Percentiles rank a stretch among this genome's conserved stretches.
phyloP scores from a whole-genome alignment of 1,284 basidiomycete species.

The Acaromyces ingoldii region DNA sequence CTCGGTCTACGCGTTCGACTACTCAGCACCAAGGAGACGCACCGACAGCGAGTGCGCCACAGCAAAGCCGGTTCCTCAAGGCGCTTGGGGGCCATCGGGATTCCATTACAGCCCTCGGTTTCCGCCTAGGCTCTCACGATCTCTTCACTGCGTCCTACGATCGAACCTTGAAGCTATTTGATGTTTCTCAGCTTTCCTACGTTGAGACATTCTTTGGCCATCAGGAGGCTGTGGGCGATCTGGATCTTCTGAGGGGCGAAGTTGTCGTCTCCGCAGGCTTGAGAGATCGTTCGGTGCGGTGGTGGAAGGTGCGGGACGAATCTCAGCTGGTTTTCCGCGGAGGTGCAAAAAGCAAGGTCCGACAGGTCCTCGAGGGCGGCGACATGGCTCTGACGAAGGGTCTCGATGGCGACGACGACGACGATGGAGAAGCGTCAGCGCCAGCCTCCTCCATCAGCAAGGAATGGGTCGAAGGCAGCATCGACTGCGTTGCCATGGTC shows the following conservation, averaged over 20 bases:
- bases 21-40: no score
- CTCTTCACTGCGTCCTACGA: slow-evolving; percentile 79
- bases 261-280: slow-evolving; percentile 81
- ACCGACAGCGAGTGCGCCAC: no score
- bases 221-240: slow-evolving; percentile 74
- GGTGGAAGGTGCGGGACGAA: slow-evolving; percentile 96
- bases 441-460: no score
- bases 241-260: slow-evolving; percentile 78
- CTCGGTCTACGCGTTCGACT: not conserved
- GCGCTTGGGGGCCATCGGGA: slow-evolving; percentile 58
- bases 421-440: no score
- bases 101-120: slow-evolving; percentile 63
- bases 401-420: slow-evolving; percentile 52
- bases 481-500: slow-evolving; percentile 88
- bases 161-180: slow-evolving; percentile 85
- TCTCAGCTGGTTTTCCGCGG: slow-evolving; percentile 92
- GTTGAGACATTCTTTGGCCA: slow-evolving; percentile 97
- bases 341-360: slow-evolving; percentile 64
- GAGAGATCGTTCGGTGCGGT: slow-evolving; percentile 83
- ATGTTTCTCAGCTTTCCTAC: slow-evolving; percentile 77
- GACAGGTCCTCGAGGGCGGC: slow-evolving; percentile 75
- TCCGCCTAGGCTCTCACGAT: slow-evolving; percentile 71
- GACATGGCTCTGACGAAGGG: no score
- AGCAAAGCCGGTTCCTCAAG: no score
- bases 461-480: slow-evolving; percentile 69